Evolutionary conservation across 2,329 filamentous ascomycete genomes (phyloP).

Genomic region (Eutypa lata): DNA sequence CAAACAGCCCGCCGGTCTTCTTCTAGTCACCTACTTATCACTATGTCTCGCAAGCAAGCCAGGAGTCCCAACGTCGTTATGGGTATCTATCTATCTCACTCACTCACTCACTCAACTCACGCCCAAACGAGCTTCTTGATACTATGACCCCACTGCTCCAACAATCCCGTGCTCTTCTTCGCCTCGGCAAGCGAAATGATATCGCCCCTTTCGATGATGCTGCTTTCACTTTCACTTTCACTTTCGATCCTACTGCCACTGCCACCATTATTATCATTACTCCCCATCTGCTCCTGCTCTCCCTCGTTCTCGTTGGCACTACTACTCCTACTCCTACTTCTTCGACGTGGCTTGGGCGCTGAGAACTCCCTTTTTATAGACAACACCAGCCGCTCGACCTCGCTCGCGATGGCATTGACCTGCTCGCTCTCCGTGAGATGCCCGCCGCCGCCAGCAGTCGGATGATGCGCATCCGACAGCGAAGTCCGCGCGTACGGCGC

Average conservation of each 20-base stretch:
- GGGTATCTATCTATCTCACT: too few relatives aligned
- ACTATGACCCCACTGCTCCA: constrained; percentile 85
- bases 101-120: constrained; percentile 20
- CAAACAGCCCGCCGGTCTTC: too few relatives aligned
- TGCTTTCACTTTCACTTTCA: constrained; percentile 22
- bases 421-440: constrained; percentile 53
- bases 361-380: too few relatives aligned
- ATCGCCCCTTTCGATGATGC: constrained; percentile 56
- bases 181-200: constrained; percentile 85
- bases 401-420: constrained; percentile 65
- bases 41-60: too few relatives aligned
- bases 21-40: too few relatives aligned
- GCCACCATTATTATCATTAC: background rate
- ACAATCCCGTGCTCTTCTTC: constrained; percentile 77
- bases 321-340: too few relatives aligned
- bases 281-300: constrained; percentile 1
- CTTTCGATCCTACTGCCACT: background rate
- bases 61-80: too few relatives aligned
- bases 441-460: constrained; percentile 29
- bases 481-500: constrained; percentile 53
- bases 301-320: constrained; percentile 16
- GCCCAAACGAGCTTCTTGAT: constrained; percentile 94
- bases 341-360: too few relatives aligned
- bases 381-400: constrained; percentile 68
- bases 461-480: constrained; percentile 44